Conservation (phyloP, 495 filamentous ascomycete species). For the Barbatosphaeria neglecta region DNA sequence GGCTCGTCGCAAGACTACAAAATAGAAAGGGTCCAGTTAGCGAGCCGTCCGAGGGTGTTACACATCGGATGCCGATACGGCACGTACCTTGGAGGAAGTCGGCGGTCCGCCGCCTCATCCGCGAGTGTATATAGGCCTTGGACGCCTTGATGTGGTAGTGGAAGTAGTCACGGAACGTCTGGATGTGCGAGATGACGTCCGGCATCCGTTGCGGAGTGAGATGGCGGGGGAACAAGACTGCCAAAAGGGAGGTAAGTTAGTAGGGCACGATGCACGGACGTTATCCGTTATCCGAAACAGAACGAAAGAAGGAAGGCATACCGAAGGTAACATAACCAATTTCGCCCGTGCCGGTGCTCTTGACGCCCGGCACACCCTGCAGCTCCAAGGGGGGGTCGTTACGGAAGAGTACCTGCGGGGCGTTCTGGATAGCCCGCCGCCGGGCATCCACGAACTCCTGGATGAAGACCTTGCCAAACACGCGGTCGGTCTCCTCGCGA, state of each 20-base stretch:
- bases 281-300: too few species aligned
- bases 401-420: slow-evolving; percentile 93
- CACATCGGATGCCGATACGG: background rate
- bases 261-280: background rate
- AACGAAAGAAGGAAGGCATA: slow-evolving; percentile 23
- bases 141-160: slow-evolving; percentile 99
- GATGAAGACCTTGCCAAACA: slow-evolving; percentile 92
- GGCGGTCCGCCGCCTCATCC: slow-evolving; percentile 92
- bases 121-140: slow-evolving; percentile 96
- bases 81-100: slow-evolving; percentile 91
- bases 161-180: slow-evolving; percentile 99
- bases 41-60: background rate
- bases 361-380: slow-evolving; percentile 71
- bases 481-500: slow-evolving; percentile 89
- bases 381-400: slow-evolving; percentile 92
- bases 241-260: slow-evolving; percentile 7
- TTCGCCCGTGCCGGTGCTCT: slow-evolving; percentile 59
- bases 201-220: slow-evolving; percentile 78
- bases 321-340: slow-evolving; percentile 97
- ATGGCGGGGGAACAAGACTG: slow-evolving; percentile 93
- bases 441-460: slow-evolving; percentile 95
- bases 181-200: slow-evolving; percentile 95
- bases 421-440: slow-evolving; percentile 90
- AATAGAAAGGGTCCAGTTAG: background rate
- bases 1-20: slow-evolving; percentile 73